Conservation (phyloP, 768 basidiomycete species). For the Mycena albidolilacea region DNA sequence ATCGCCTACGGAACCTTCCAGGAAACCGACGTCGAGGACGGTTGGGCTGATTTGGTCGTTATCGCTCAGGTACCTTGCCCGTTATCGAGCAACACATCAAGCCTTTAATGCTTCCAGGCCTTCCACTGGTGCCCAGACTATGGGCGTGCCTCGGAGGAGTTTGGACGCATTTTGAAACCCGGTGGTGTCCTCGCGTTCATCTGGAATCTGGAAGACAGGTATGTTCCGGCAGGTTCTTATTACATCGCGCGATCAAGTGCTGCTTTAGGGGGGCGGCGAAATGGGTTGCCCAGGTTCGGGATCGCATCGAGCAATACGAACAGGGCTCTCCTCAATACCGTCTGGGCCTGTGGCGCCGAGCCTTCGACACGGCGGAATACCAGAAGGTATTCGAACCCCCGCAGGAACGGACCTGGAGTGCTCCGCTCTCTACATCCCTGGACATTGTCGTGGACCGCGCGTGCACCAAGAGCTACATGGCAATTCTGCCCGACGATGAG, state of each 20-base stretch:
- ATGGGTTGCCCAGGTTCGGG: conserved; percentile 85
- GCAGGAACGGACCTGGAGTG: conserved; percentile 69
- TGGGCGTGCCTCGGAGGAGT: conserved; percentile 79
- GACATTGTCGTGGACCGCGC: conserved; percentile 76
- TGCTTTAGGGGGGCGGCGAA: conserved; percentile 63
- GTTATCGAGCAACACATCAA: neutral
- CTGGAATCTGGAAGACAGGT: conserved; percentile 95
- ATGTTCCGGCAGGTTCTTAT: conserved; percentile 21
- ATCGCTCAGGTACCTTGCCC: conserved; percentile 74
- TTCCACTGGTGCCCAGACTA: conserved; percentile 96
- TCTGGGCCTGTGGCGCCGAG: conserved; percentile 78
- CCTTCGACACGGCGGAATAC: conserved; percentile 78
- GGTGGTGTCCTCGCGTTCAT: conserved; percentile 79
- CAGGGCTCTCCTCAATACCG: conserved; percentile 87
- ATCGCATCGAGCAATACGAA: conserved; percentile 79
- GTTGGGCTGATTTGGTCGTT: conserved; percentile 84
- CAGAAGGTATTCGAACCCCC: conserved; percentile 69
- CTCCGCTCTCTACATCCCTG: conserved; percentile 66
- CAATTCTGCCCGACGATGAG: conserved; percentile 71
- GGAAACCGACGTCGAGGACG: conserved; percentile 68
- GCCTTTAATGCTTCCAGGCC: conserved; percentile 64
- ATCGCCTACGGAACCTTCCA: conserved; percentile 82
- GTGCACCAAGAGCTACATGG: conserved; percentile 89
- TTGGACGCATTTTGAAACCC: conserved; percentile 85
- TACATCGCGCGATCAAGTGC: neutral